Base-by-base conservation (phyloP, 805 yeast genomes). In the Candida silvicultrix region DNA sequence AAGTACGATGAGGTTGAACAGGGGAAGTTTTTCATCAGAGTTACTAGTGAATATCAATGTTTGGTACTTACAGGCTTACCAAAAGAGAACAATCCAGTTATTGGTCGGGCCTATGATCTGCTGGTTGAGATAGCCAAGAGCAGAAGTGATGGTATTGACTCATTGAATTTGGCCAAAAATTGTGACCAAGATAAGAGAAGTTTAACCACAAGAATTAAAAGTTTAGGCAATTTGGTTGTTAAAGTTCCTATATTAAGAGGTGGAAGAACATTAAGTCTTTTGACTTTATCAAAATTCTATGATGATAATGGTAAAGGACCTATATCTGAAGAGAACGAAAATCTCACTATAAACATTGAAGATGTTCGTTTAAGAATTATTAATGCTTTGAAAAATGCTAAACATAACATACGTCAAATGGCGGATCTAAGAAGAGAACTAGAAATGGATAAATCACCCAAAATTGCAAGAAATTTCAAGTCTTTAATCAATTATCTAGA, bases 171-270 rank as follows among this genome's bases (percentile, higher is more conserved):
- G 47, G 75, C 81, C 2, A 65, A 67, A 37, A 68, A 65, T 18
- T 77, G 89, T 0, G 77, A 77, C 9, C 94, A 85, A 62, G 94
- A 85, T 55, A 77, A 82, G 16, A 71, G 92, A 51, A 82, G 89
- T 47, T 67, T 83, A 37, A 80, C 89, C 0, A 69, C 79, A 1
- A 70, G 94, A 53, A 66, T 83, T 44, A 79, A 76, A 54, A 71
- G 72, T 38, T 64, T 85, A 18, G 77, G 69, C 34, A 78, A 77
- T 19, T 62, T 81, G 16, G 73, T 82, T 5, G 64, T 64, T 20
- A 77, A 72, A 43, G 50, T 53, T 1, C 68, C 62, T 40, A 53
- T 73, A 20, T 49, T 70, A 22, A 64, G 65, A 29, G 64, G 74
- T 32, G 75, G 79, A 2, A 77, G 74, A 46, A 77, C 74, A 38